Evolutionary conservation across 148 eudicot genomes (phyloP), one percentile per base, ranked within the genome.

Genomic region (Rheum nobile): DNA sequence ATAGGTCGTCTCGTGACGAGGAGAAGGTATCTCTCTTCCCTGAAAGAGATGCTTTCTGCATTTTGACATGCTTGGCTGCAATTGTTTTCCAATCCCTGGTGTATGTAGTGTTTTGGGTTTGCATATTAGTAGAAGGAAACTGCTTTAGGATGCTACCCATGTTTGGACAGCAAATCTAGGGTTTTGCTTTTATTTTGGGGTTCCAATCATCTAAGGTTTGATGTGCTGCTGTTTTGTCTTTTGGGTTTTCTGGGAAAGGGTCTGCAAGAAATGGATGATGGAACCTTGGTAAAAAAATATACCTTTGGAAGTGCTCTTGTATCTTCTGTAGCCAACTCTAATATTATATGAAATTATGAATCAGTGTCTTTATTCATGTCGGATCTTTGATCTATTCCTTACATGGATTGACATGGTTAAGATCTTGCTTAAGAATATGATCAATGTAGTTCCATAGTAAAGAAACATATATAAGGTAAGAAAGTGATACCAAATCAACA

Each of bases 311-410:
- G 70, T 65, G 41, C 70, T 65, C 70, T 32, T 32, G 70, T 65
- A 65, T 31, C 69, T 63, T 31, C 41, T 63, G 68, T 63, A 63
- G 68, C 70, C 70, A 65, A 65, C 70, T 50, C 19, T 65, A 14
- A 32, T 65, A 34, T 34, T 54, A 59, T 59, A 26, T 50, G 26
- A 9, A 28, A 6, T 22, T 29, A 61, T 28, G 35, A 65, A 14
- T 32, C 41, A 65, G 65, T 28, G n/a, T 65, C 38, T 31, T 21
- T 65, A 37, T 28, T 34, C 70, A 31, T 65, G 7, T 61, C 6
- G 35, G 35, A 54, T 54, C 28, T 21, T 57, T 26, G 6, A 28
- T 57, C 61, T 19, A n/a, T n/a, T n/a, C n/a, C n/a, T n/a, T n/a
- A n/a, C n/a, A n/a, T n/a, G n/a, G n/a, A n/a, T n/a, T n/a, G n/a